Evolutionary conservation across 2,329 filamentous ascomycete genomes (phyloP), one percentile per base, ranked within the genome.

Genomic region (Cucurbitaria berberidis): DNA sequence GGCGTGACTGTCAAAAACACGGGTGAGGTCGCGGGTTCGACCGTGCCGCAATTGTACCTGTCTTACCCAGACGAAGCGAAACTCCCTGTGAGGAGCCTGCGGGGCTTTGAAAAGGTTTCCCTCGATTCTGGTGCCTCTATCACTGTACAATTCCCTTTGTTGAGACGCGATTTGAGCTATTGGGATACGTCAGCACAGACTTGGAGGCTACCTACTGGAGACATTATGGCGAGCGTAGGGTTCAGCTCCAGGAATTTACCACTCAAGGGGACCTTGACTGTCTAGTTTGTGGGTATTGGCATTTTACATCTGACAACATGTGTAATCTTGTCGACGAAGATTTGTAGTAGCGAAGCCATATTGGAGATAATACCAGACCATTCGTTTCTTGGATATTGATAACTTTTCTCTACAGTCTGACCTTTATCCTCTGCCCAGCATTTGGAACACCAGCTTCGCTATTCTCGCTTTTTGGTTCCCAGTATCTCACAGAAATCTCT

Each of bases 41-140:
- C 80, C 9, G 80, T 86, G 0, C 74, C 81, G 2, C 84, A 87
- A 69, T 72, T 87, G 1, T 86, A 86, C 64, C 68, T 86, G n/a
- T 80, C 69, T 75, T 77, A 75, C 27, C 74, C 75, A 34, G 51
- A 44, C 5, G 65, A 70, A 35, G 59, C 66, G 1, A 49, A 55
- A 15, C 56, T 50, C 52, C 77, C n/a, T 56, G 74, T 78, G 4
- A 74, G 73, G 43, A 58, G 81, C 74, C 43, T 74, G 16, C 59
- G 70, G 19, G 68, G 71, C 6, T 86, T 86, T 51, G 77, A 81
- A 3, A 85, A 85, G 69, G 60, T 81, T 1, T 60, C 61, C 3
- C 66, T 86, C 1, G 60, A 63, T 3, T 59, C 76, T 0, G 80
- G 80, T 1, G 71, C 79, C 65, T 77, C 68, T 24, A 65, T 64